Conservation (phyloP, 257 asterid genomes). For the Jacaranda mimosifolia region DNA sequence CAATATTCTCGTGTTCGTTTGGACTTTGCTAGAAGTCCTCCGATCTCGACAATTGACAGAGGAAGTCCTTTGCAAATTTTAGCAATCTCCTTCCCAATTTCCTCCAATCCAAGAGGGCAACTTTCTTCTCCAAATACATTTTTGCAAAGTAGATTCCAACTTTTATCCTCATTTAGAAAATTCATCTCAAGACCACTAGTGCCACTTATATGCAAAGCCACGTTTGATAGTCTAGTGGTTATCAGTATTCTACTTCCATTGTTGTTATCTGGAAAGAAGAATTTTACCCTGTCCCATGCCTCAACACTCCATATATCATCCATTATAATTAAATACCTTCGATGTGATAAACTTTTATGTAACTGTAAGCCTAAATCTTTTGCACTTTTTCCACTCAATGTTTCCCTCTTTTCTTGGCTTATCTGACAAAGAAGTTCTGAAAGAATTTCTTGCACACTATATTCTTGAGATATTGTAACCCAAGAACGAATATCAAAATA, state of each 20-base stretch:
- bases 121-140: constrained; percentile 8
- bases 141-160: constrained; percentile 21
- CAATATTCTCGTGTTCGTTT: neutral
- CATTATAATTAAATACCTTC: constrained; percentile 23
- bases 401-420: neutral
- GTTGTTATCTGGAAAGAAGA: neutral
- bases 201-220: neutral
- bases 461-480: constrained; percentile 27
- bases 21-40: constrained; percentile 32
- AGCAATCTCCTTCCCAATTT: constrained; percentile 29
- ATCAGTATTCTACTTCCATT: constrained; percentile 27
- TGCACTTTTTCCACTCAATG: neutral
- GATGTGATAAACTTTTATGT: neutral
- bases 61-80: constrained; percentile 41
- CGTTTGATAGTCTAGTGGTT: constrained; percentile 29
- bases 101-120: constrained; percentile 31
- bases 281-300: neutral
- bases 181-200: neutral
- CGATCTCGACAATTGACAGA: constrained; percentile 32
- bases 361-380: neutral
- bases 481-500: constrained; percentile 10
- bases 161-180: neutral
- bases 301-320: constrained; percentile 21
- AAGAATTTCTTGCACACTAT: neutral
- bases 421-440: neutral